Evolutionary conservation across 345 rosid genomes (phyloP).

Genomic region (Psidium friedrichsthalianum): DNA sequence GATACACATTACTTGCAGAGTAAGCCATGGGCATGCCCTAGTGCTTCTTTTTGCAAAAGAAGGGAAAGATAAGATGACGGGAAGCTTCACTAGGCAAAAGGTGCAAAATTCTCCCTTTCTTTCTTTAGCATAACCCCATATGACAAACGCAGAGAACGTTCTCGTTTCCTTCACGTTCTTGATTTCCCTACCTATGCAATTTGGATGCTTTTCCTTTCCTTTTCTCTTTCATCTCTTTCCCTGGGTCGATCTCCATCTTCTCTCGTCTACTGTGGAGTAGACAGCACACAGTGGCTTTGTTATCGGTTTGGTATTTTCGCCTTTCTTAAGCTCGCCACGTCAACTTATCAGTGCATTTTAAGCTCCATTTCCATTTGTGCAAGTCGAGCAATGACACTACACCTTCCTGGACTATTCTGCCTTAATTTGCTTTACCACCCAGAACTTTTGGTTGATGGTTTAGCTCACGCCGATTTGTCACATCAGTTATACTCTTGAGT

Average conservation of each 20-base stretch:
- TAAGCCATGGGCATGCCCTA: background rate
- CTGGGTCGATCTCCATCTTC: background rate
- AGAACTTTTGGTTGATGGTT: background rate
- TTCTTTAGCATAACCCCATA: background rate
- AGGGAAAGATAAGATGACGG: background rate
- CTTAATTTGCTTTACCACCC: background rate
- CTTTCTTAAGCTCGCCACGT: background rate
- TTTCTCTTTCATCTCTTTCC: background rate
- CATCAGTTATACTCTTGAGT: background rate
- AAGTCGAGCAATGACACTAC: background rate
- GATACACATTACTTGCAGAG: background rate
- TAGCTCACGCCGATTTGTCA: background rate
- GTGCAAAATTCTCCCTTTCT: background rate
- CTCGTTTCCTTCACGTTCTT: background rate
- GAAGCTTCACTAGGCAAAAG: background rate
- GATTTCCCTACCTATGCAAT: background rate
- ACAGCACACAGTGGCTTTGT: background rate
- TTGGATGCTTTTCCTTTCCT: background rate
- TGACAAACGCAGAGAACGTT: background rate
- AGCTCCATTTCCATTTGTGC: background rate
- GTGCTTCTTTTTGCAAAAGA: constrained; percentile 3
- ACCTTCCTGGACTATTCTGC: background rate
- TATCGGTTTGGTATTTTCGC: background rate
- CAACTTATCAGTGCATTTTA: background rate
- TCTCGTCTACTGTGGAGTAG: background rate